Percentiles rank a stretch among this genome's conserved stretches.
Conservation (phyloP, 2,329 filamentous ascomycete genomes). For the Stagonosporopsis tanaceti region DNA sequence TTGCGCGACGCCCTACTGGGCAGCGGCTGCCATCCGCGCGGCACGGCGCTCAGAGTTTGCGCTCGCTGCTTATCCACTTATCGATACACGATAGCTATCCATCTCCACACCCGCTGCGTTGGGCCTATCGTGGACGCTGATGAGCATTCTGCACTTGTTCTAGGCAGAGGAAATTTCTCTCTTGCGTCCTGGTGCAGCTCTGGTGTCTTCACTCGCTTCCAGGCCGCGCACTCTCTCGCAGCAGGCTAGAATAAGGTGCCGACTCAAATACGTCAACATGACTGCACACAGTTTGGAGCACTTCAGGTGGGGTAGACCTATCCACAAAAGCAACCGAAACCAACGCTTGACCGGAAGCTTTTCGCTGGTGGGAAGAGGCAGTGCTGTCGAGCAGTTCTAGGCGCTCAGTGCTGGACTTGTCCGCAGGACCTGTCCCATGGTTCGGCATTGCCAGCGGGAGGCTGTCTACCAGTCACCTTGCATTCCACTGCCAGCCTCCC, state of each 20-base stretch:
- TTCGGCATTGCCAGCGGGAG: constrained; percentile 13
- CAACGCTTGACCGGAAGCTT: constrained; percentile 7
- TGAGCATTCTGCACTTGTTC: constrained; percentile 10
- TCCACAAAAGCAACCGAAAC: constrained; percentile 1
- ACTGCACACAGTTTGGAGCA: constrained; percentile 7
- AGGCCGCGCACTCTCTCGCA: constrained; percentile 27
- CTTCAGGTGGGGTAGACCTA: constrained; percentile 20
- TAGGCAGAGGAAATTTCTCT: constrained; percentile 32
- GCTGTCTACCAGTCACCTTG: constrained; percentile 20
- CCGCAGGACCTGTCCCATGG: constrained; percentile 12
- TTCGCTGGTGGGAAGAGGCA: constrained; percentile 16
- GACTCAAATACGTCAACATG: constrained; percentile 17
- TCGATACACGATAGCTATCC: constrained; percentile 46
- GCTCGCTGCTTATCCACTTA: constrained; percentile 46
- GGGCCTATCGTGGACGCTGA: constrained; percentile 27
- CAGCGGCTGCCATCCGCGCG: constrained; percentile 29
- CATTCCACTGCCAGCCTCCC: constrained; percentile 7
- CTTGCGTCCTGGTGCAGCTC: constrained; percentile 21
- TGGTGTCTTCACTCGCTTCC: constrained; percentile 15
- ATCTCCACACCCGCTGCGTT: constrained; percentile 31
- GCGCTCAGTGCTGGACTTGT: constrained; percentile 12
- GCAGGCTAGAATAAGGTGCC: constrained; percentile 10
- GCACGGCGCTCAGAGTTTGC: constrained; percentile 34
- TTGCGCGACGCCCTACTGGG: constrained; percentile 31
- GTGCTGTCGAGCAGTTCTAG: constrained; percentile 19